Percentiles rank a stretch among this genome's conserved stretches.
These are phyloP conservation scores for Apophysomyces sp. DNA, from an alignment of 371 early-diverging fungal genomes.

Conservation along the genomic window DNA sequence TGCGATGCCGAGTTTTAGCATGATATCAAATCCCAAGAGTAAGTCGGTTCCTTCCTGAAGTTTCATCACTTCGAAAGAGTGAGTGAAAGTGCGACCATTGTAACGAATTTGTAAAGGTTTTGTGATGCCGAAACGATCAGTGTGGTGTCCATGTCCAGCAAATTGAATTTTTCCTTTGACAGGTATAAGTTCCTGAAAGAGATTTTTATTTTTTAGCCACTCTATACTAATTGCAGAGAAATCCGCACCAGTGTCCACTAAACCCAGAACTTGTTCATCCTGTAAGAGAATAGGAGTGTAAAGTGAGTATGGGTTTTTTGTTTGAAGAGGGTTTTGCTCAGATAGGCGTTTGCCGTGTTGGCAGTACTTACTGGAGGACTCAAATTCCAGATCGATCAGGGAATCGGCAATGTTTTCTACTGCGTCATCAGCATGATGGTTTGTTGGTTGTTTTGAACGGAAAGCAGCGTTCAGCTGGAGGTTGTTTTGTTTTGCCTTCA, in stretches of 20 bases:
- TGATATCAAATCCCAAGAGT: not conserved
- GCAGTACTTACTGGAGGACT: not conserved
- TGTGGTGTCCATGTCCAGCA: not conserved
- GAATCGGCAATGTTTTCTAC: not conserved
- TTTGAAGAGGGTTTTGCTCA: not conserved
- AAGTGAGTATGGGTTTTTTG: not conserved
- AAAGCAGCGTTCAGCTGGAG: not conserved
- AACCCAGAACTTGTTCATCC: not conserved
- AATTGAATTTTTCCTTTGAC: not conserved
- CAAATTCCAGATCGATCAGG: not conserved
- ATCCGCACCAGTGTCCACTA: not conserved
- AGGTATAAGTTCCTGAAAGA: not conserved
- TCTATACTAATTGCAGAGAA: not conserved
- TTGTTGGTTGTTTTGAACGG: not conserved
- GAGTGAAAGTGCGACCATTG: not conserved
- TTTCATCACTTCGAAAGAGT: conserved; percentile 9
- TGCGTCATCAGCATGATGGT: not conserved
- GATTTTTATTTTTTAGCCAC: not conserved
- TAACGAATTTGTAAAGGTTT: not conserved
- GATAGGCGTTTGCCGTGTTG: not conserved
- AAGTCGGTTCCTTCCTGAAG: not conserved
- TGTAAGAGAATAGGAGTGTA: not conserved
- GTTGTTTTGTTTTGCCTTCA: not conserved
- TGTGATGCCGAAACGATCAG: not conserved
- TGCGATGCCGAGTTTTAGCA: conserved; percentile 8